phyloP scores from a whole-genome alignment of 352 stramenopile species.

The Chrysophaeum taylorii region DNA sequence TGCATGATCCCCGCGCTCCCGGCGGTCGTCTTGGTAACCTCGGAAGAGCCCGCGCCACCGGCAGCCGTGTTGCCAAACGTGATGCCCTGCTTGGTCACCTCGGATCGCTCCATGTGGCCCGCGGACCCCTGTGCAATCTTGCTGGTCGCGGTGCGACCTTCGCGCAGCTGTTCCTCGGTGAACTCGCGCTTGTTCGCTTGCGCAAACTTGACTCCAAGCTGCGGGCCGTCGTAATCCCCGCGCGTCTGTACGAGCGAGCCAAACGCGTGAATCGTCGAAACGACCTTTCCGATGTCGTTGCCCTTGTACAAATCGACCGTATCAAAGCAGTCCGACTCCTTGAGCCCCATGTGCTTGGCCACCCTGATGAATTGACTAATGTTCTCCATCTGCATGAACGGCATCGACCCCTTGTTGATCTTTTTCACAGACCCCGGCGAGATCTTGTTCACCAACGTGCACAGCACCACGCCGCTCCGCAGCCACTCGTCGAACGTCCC shows the following conservation, averaged over 20 bases:
- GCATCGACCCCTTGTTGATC: neutral
- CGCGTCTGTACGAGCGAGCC: neutral
- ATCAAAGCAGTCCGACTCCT: conserved; percentile 74
- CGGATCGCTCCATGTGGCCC: conserved; percentile 21
- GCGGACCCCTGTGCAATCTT: conserved; percentile 19
- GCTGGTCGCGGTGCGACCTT: conserved; percentile 9
- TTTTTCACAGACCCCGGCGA: neutral
- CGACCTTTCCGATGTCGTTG: conserved; percentile 53
- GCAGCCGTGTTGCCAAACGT: conserved; percentile 1
- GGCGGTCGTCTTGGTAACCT: conserved; percentile 17
- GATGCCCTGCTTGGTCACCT: conserved; percentile 15
- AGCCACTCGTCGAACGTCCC: conserved; percentile 24
- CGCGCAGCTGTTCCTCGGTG: conserved; percentile 9
- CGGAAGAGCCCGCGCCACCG: neutral
- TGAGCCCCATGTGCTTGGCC: conserved; percentile 65
- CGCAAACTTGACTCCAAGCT: conserved; percentile 17
- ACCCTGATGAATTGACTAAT: conserved; percentile 66
- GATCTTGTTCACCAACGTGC: conserved; percentile 24
- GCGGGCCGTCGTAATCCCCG: neutral
- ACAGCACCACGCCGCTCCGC: conserved; percentile 29
- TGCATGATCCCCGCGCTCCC: conserved; percentile 23
- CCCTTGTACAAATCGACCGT: conserved; percentile 74
- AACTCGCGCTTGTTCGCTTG: conserved; percentile 16
- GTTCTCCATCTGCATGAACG: conserved; percentile 31
- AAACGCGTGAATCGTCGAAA: conserved; percentile 21